Evolutionary conservation across 129 eudicot species (phyloP), one percentile per base, ranked within the genome.

Genomic region (Saposhnikovia divaricata): DNA sequence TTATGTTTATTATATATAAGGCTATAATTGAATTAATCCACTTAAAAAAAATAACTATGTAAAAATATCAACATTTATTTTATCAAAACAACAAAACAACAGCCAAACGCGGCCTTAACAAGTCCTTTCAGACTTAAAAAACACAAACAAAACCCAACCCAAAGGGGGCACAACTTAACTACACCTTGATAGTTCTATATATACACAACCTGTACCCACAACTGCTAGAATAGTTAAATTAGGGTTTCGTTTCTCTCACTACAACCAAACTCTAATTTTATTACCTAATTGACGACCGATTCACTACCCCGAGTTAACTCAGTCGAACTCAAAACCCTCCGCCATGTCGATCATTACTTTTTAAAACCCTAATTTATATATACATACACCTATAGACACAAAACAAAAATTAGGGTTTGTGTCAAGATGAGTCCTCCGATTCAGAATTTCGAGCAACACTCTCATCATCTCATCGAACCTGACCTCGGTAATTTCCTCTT

Each of bases 371-470:
- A 61, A 61, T 61, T 61, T 61, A 21, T 51, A 51, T 18, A 51
- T 16, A 51, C 59, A 53, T 5, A 61, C 27, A 61, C 34, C 8
- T 25, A 61, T 25, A 61, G 15, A 61, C 13, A 23, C 66, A 61
- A 3, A n/a, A 59, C 66, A 61, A 3, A n/a, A 59, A n/a, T n/a
- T 59, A 59, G 66, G 31, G 66, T 82, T 74, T 86, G 48, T 25
- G 66, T 78, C 78, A 80, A 53, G 84, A 95, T 95, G 98, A 90
- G 93, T 82, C 98, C 96, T 82, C 98, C 96, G 21, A 83, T 92
- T 71, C 97, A 91, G 96, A 92, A 95, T 86, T 92, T 92, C 96
- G 98, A 95, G 89, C 97, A 92, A 78, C 98, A 92, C 80, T 84
- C 98, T 79, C 92, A 94, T 71, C 92, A 81, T 53, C 96, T 95